These are phyloP conservation scores for Eucalyptus melliodora DNA, from an alignment of 345 rosid genomes.

Conservation along the genomic window DNA sequence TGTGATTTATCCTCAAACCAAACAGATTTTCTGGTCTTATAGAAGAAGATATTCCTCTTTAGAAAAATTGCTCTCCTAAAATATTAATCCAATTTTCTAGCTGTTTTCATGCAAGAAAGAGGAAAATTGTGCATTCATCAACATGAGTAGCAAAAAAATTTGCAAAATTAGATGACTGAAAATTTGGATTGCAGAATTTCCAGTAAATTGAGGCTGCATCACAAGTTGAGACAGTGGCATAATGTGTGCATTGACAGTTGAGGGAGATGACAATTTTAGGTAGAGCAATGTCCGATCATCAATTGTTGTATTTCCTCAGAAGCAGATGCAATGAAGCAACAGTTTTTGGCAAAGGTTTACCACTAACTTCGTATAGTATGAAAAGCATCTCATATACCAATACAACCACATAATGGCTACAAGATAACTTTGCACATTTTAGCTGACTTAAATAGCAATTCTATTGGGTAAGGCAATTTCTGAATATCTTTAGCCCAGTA, in stretches of 20 bases:
- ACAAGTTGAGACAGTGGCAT: neutral
- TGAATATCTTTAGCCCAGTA: neutral
- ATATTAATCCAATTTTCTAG: neutral
- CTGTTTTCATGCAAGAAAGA: neutral
- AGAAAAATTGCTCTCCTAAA: neutral
- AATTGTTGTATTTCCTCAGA: neutral
- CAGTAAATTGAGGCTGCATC: neutral
- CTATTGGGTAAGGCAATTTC: neutral
- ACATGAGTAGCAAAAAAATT: neutral
- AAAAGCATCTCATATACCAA: neutral
- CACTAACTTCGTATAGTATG: neutral
- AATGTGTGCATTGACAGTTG: neutral
- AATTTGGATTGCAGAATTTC: neutral
- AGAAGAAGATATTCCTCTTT: neutral
- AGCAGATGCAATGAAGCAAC: neutral
- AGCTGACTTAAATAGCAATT: neutral
- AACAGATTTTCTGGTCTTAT: neutral
- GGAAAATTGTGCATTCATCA: neutral
- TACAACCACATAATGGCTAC: neutral
- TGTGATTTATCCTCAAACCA: neutral
- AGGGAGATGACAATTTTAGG: neutral
- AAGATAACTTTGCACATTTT: neutral
- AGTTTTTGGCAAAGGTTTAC: neutral
- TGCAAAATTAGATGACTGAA: neutral
- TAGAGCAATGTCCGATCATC: neutral